These are phyloP conservation scores for Cyphellophora europaea DNA, from an alignment of 2,329 filamentous ascomycete species.

Conservation along the genomic window DNA sequence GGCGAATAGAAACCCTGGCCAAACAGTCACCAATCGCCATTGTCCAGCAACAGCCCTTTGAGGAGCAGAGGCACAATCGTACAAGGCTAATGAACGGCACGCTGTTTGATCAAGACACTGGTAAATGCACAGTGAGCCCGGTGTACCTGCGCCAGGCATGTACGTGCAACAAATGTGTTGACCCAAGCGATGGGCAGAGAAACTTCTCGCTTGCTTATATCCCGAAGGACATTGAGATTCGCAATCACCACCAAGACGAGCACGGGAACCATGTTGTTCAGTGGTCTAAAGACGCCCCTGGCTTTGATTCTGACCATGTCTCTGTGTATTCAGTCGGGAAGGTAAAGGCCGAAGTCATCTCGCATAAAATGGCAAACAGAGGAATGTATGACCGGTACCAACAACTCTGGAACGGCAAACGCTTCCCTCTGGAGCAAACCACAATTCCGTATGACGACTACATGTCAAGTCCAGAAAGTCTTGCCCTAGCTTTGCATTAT, in stretches of 20 bases:
- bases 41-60: too few species aligned
- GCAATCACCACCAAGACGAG: slow-evolving; percentile 26
- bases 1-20: too few species aligned
- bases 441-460: slow-evolving; percentile 61
- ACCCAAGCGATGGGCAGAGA: slow-evolving; percentile 52
- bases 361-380: background rate
- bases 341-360: background rate
- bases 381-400: slow-evolving; percentile 4
- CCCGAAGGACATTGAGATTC: slow-evolving; percentile 36
- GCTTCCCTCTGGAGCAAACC: slow-evolving; percentile 38
- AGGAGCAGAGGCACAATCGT: too few species aligned
- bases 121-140: too few species aligned
- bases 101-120: too few species aligned
- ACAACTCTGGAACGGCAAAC: slow-evolving; percentile 26
- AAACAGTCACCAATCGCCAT: too few species aligned
- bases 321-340: slow-evolving; percentile 5
- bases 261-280: slow-evolving; percentile 38
- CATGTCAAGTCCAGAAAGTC: slow-evolving; percentile 48
- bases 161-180: slow-evolving; percentile 43
- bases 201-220: slow-evolving; percentile 58
- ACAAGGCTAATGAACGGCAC: too few species aligned
- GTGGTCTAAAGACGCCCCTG: slow-evolving; percentile 52
- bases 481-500: slow-evolving; percentile 53
- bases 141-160: slow-evolving; percentile 45
- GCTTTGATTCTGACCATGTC: slow-evolving; percentile 23